Evolutionary conservation across 768 basidiomycete genomes (phyloP), one percentile per base, ranked within the genome.

Genomic region (Rhodocollybia butyracea): DNA sequence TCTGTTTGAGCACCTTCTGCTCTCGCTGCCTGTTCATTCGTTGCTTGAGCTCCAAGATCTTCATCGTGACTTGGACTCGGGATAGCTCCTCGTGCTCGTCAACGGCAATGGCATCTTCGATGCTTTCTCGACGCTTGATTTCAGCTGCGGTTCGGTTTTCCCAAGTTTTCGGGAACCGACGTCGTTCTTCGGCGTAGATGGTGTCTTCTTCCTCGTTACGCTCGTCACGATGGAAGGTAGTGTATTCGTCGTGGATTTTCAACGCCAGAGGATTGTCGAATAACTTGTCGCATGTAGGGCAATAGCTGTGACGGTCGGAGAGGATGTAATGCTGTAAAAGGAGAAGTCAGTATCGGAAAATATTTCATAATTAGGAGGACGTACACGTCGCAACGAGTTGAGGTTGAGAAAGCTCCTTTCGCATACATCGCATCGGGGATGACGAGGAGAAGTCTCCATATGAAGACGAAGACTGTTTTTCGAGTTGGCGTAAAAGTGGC

Each of bases 401-500:
- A 63, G 63, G 52, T 70, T 73, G 17, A 70, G 60, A 38, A 70
- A 73, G 38, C 68, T 65, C 12, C 54, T 54, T 2, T 66, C 48
- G 60, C 70, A 71, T 1, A 61, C 56, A 1, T 59, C 51, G 59
- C 71, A 73, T 46, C 63, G 54, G 2, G 70, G 70, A 40, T 73
- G 71, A 54, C 64, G 64, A 21, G 40, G 50, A 3, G 71, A 62
- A 41, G 55, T 46, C 46, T 64, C 59, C 22, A 73, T 58, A 34
- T 73, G 71, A 24, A 55, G 54, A 6, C 65, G 60, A 17, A 70
- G 68, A 19, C 68, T 62, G 2, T 63, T 61, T 5, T 57, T 43
- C 29, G 57, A 57, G 42, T 63, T 61, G 59, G 70, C 71, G 57
- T 73, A 70, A 31, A 54, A 51, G 54, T 73, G 70, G 60, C 71